A percentile compares a stretch with the other conserved stretches of the same genome.
phyloP scores from a whole-genome alignment of 2,329 filamentous ascomycete species.

The Fusarium sterilihyphosum region DNA sequence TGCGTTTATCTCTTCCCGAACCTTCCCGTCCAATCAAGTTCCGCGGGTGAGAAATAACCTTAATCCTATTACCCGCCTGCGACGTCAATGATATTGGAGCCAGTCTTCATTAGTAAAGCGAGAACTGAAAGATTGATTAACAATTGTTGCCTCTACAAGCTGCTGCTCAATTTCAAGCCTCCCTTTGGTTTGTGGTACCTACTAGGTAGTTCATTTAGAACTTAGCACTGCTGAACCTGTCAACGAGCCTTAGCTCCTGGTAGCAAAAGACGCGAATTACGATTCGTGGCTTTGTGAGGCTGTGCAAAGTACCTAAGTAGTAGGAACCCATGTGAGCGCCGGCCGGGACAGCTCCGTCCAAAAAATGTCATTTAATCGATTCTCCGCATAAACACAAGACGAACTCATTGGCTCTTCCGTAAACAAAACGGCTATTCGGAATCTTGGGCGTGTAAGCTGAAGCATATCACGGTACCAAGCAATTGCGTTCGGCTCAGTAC shows the following conservation, averaged over 20 bases:
- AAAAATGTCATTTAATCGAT: neutral
- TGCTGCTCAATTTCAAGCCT: neutral
- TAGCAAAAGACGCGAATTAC: neutral
- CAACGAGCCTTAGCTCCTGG: neutral
- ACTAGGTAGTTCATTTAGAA: neutral
- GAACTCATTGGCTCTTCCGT: constrained; percentile 19
- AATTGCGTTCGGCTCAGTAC: neutral
- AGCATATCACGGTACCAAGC: neutral
- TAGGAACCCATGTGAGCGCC: neutral
- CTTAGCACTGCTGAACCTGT: neutral
- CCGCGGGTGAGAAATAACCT: constrained; percentile 28
- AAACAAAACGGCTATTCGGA: neutral
- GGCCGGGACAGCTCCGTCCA: neutral
- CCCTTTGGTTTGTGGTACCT: neutral
- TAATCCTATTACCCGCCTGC: constrained; percentile 18
- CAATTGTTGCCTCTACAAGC: neutral
- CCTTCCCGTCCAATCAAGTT: constrained; percentile 13
- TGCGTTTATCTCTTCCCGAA: constrained; percentile 15
- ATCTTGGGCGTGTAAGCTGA: neutral
- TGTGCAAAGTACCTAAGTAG: constrained; percentile 27
- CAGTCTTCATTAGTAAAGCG: neutral
- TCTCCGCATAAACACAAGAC: neutral
- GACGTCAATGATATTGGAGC: constrained; percentile 1
- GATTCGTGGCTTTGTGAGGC: constrained; percentile 32
- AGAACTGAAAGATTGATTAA: neutral